These are phyloP conservation scores for Xylariaceae sp. DNA, from an alignment of 2,329 filamentous ascomycete species.

Conservation along the genomic window DNA sequence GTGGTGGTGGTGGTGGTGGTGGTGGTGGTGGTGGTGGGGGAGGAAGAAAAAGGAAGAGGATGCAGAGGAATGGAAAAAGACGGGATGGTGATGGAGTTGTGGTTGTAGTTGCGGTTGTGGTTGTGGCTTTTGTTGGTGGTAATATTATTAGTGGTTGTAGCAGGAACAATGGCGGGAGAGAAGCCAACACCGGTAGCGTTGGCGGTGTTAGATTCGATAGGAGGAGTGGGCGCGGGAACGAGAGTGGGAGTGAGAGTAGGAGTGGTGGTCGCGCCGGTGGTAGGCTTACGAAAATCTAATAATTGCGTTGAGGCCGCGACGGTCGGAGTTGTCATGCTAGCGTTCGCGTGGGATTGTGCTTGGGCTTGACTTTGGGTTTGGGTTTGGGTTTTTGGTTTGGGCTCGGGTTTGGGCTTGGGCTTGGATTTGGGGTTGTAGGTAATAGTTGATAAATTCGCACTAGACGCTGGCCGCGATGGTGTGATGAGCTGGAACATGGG, in stretches of 20 bases:
- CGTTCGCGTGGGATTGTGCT: constrained; percentile 10
- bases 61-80: constrained; percentile 19
- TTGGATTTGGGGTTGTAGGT: constrained; percentile 6
- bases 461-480: constrained; percentile 10
- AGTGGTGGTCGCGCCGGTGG: constrained; percentile 27
- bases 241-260: constrained; percentile 15
- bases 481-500: constrained; percentile 5
- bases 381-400: background rate
- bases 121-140: constrained; percentile 22
- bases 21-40: background rate
- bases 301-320: constrained; percentile 28
- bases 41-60: constrained; percentile 12
- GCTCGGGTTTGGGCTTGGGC: constrained; percentile 1
- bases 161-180: constrained; percentile 14
- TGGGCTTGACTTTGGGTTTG: constrained; percentile 4
- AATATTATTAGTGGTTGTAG: background rate
- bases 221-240: constrained; percentile 23
- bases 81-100: constrained; percentile 14
- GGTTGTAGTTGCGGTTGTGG: constrained; percentile 13
- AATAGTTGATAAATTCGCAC: constrained; percentile 1
- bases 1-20: constrained; percentile 2
- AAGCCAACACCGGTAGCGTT: background rate
- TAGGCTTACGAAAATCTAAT: constrained; percentile 32
- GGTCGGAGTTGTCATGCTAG: constrained; percentile 29
- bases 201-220: constrained; percentile 24